phyloP scores from a whole-genome alignment of 2,329 filamentous ascomycete species.

The Didymella segeticola region DNA sequence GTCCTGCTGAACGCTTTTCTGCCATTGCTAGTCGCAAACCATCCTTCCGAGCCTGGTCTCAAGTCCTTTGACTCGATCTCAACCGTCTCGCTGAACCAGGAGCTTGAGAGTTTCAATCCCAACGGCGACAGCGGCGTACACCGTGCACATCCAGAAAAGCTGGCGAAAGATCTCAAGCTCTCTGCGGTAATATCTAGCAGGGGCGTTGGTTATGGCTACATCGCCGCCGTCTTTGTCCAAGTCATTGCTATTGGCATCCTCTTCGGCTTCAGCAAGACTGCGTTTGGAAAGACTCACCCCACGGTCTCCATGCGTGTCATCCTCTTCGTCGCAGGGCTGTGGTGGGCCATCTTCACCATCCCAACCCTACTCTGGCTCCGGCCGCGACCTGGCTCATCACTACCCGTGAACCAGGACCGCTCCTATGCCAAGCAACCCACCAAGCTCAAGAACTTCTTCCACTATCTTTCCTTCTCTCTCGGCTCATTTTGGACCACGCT shows the following conservation, averaged over 20 bases:
- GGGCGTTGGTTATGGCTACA: constrained; percentile 89
- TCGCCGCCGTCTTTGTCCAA: constrained; percentile 81
- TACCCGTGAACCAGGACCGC: constrained; percentile 50
- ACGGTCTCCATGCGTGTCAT: constrained; percentile 83
- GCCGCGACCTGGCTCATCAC: constrained; percentile 82
- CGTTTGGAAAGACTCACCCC: constrained; percentile 67
- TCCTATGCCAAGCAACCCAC: constrained; percentile 18
- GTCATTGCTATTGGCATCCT: constrained; percentile 77
- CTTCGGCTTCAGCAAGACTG: constrained; percentile 56
- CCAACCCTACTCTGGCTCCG: constrained; percentile 85
- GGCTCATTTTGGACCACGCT: constrained; percentile 80
- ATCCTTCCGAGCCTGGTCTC: constrained; percentile 58
- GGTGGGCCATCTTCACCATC: constrained; percentile 89
- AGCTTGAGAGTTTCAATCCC: constrained; percentile 34
- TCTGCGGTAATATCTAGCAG: constrained; percentile 87
- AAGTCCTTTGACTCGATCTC: constrained; percentile 20
- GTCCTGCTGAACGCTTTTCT: constrained; percentile 94
- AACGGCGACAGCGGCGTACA: constrained; percentile 28
- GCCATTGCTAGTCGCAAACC: constrained; percentile 82
- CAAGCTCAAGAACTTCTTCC: constrained; percentile 51
- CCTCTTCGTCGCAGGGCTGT: constrained; percentile 79
- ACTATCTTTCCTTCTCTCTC: constrained; percentile 83
- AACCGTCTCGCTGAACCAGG: constrained; percentile 15
- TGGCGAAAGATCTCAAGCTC: constrained; percentile 72
- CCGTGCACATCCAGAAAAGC: constrained; percentile 25